Evolutionary conservation across 2,329 filamentous ascomycete species (phyloP).

Genomic region (Paraphaeosphaeria sporulosa): DNA sequence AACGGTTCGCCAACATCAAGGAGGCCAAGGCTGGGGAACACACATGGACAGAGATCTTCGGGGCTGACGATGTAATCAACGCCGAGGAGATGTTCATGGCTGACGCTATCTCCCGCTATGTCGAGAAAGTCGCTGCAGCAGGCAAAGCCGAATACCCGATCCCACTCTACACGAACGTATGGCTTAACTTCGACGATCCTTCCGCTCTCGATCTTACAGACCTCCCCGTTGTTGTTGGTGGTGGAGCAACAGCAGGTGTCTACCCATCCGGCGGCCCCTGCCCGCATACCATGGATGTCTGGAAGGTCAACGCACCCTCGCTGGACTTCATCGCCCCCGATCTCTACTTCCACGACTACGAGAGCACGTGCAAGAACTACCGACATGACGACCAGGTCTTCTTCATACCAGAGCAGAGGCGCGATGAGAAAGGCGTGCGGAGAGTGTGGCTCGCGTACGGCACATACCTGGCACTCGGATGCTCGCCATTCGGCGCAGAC

Average conservation of each 20-base stretch:
- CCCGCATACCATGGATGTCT: constrained; percentile 55
- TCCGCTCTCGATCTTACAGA: constrained; percentile 37
- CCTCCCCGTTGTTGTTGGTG: constrained; percentile 52
- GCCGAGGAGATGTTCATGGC: constrained; percentile 60
- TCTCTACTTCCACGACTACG: constrained; percentile 59
- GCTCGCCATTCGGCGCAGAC: constrained; percentile 50
- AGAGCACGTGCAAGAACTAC: constrained; percentile 54
- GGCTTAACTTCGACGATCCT: constrained; percentile 50
- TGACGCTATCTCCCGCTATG: constrained; percentile 53
- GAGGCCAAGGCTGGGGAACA: constrained; percentile 22
- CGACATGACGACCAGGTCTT: constrained; percentile 54
- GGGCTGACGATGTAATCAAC: constrained; percentile 34
- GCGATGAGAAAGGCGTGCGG: constrained; percentile 52
- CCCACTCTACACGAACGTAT: constrained; percentile 57
- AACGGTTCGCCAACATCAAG: constrained; percentile 31
- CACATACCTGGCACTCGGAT: constrained; percentile 29
- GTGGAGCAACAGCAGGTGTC: constrained; percentile 53
- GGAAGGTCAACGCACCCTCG: constrained; percentile 50
- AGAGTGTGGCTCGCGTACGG: constrained; percentile 37
- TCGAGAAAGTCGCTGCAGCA: constrained; percentile 51
- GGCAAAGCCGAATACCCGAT: constrained; percentile 53
- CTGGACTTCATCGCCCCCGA: constrained; percentile 60
- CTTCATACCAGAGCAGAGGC: constrained; percentile 62
- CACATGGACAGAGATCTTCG: constrained; percentile 54
- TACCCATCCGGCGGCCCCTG: constrained; percentile 59